Base-by-base conservation (phyloP, 768 basidiomycete species). In the Favolaschia claudopus region DNA sequence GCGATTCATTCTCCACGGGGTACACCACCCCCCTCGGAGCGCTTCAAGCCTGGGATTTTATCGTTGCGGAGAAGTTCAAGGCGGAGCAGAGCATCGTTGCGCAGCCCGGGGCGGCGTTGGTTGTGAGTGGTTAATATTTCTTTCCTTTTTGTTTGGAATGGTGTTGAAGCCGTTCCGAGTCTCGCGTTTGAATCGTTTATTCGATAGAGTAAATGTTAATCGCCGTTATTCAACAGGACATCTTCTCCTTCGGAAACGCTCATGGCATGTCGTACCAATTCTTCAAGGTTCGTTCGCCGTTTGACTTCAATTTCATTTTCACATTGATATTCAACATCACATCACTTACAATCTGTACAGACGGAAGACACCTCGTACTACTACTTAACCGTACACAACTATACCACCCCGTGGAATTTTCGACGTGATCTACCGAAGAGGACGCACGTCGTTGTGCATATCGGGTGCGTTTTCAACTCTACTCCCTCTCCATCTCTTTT, bases 331-430 rank as follows among this genome's bases (percentile, higher is more conserved):
- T 37, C 45, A 37, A 19, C 29, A 49, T 57, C 15, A 15, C 24
- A 22, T 17, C 8, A 39, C n/a, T n/a, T 14, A 37, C 29, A 14
- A 10, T 48, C 46, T n/a, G n/a, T n/a, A n/a, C n/a, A 84, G 81
- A 85, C 82, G 4, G 83, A 85, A 65, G 82, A 85, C 60, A 82
- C 79, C 3, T 81, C 81, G 2, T 86, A 75, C 62, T 82, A 73
- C 65, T 81, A 79, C 67, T 80, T 78, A 0, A 70, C 74, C 13
- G 79, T 83, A 63, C 84, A 86, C 70, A 86, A 86, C 66, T 85
- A 73, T 70, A 86, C 83, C 6, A 86, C 85, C 2, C 79, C 82
- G 8, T 86, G 84, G 84, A 62, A 85, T 62, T 86, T 87, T 66
- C 51, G 65, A 2, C 72, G 75, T 2, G 84, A 87, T 59, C 60